phyloP scores from a whole-genome alignment of 2,329 filamentous ascomycete genomes.

The Aureobasidium lini region DNA sequence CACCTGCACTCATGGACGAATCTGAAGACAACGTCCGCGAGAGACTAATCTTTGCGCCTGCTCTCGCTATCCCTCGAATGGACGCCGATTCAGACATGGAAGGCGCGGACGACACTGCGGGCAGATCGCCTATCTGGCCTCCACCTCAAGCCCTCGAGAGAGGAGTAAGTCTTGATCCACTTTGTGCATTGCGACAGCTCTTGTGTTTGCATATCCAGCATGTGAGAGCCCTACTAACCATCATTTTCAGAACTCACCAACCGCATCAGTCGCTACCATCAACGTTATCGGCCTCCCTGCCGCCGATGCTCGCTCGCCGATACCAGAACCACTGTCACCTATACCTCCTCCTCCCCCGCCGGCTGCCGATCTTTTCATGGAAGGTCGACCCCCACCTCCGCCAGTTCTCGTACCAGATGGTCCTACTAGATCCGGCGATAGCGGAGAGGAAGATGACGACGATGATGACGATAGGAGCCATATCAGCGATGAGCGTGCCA shows the following conservation, averaged over 20 bases:
- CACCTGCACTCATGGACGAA: neutral
- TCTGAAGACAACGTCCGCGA: neutral
- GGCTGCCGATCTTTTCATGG: neutral
- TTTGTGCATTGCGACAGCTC: neutral
- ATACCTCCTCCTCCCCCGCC: neutral
- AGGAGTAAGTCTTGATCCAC: neutral
- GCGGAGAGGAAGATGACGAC: slow-evolving; percentile 20
- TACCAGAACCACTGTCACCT: neutral
- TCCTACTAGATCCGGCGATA: slow-evolving; percentile 16
- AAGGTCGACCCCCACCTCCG: slow-evolving; percentile 11
- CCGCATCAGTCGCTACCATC: neutral
- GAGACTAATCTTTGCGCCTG: neutral
- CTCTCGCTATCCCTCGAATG: neutral
- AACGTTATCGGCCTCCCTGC: neutral
- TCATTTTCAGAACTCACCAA: neutral
- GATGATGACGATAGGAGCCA: slow-evolving; percentile 22
- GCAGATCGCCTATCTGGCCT: neutral
- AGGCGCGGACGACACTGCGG: slow-evolving; percentile 5
- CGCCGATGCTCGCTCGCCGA: neutral
- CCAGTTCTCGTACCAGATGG: neutral
- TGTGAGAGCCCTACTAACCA: neutral
- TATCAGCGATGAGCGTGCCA: slow-evolving; percentile 20
- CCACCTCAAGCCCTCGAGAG: neutral
- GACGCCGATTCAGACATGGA: slow-evolving; percentile 10
- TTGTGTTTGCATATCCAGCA: no score